phyloP scores from a whole-genome alignment of 2,329 filamentous ascomycete genomes.

The Cytospora leucostoma region DNA sequence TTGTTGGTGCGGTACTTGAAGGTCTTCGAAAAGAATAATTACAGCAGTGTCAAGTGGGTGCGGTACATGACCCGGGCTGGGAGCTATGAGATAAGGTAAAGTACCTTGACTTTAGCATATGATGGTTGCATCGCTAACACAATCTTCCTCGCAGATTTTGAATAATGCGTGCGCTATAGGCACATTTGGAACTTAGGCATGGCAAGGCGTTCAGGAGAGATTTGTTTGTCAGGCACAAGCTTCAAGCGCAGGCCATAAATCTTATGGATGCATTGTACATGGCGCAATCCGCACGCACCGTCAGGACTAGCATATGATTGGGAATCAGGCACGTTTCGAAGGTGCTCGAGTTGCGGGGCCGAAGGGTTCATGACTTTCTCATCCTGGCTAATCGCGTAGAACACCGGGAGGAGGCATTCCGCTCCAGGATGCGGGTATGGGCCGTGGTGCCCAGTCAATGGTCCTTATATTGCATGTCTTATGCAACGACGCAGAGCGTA shows the following conservation, averaged over 20 bases:
- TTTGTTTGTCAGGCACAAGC: background rate
- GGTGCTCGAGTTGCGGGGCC: background rate
- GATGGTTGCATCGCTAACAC: background rate
- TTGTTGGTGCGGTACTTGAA: slow-evolving; percentile 92
- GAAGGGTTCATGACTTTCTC: background rate
- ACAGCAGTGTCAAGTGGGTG: slow-evolving; percentile 98
- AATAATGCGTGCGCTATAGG: background rate
- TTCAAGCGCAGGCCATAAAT: slow-evolving; percentile 6
- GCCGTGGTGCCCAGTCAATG: background rate
- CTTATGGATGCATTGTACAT: background rate
- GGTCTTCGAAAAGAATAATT: slow-evolving; percentile 99
- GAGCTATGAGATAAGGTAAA: slow-evolving; percentile 91
- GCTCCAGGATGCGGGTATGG: background rate
- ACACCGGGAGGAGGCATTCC: background rate
- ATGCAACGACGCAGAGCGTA: background rate
- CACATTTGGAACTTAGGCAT: slow-evolving; percentile 14
- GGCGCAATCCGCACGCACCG: background rate
- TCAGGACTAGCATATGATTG: background rate
- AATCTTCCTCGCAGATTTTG: slow-evolving; percentile 5
- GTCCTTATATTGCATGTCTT: background rate
- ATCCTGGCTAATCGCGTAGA: background rate
- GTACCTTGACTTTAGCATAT: slow-evolving; percentile 30
- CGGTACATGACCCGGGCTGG: slow-evolving; percentile 98
- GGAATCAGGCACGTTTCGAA: background rate
- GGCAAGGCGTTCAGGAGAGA: slow-evolving; percentile 18